phyloP scores from a whole-genome alignment of 768 basidiomycete species.

The Collybia sordida region DNA sequence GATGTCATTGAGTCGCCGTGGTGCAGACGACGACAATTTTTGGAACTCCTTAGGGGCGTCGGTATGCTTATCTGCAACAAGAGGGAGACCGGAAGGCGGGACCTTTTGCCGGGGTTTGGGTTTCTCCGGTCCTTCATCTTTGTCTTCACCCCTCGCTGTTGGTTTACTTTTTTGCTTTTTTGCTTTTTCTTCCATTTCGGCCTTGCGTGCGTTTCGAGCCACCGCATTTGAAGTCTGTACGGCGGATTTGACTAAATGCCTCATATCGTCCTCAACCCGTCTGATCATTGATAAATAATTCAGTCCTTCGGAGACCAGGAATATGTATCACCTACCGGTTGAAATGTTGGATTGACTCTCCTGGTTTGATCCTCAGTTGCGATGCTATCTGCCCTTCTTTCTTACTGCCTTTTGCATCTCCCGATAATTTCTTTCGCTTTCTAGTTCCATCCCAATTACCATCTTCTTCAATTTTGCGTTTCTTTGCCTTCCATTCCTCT shows the following conservation, averaged over 20 bases:
- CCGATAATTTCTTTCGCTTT: constrained; percentile 32
- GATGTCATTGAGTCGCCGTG: constrained; percentile 41
- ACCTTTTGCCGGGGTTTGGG: constrained; percentile 1
- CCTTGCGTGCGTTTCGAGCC: constrained; percentile 43
- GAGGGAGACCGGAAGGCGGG: constrained; percentile 1
- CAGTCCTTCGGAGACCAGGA: background rate
- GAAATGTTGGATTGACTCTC: constrained; percentile 76
- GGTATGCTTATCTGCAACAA: constrained; percentile 21
- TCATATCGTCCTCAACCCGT: constrained; percentile 73
- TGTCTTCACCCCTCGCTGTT: constrained; percentile 11
- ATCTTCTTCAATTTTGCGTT: constrained; percentile 34
- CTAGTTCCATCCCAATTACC: constrained; percentile 18
- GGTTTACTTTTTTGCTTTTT: constrained; percentile 17
- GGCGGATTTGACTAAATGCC: constrained; percentile 60
- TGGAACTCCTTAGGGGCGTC: constrained; percentile 48
- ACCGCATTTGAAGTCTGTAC: constrained; percentile 55
- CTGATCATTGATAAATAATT: constrained; percentile 30
- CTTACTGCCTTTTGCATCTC: constrained; percentile 15
- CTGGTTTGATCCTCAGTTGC: constrained; percentile 51
- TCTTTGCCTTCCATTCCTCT: constrained; percentile 52
- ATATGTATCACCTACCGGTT: constrained; percentile 50
- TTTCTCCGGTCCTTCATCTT: constrained; percentile 14
- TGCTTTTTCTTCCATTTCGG: constrained; percentile 32
- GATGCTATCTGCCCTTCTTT: constrained; percentile 20
- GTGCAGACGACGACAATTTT: constrained; percentile 48